A percentile compares a stretch with the other conserved stretches of the same genome.
These are phyloP conservation scores for Avicennia marina DNA, from an alignment of 257 asterid genomes.

Conservation along the genomic window DNA sequence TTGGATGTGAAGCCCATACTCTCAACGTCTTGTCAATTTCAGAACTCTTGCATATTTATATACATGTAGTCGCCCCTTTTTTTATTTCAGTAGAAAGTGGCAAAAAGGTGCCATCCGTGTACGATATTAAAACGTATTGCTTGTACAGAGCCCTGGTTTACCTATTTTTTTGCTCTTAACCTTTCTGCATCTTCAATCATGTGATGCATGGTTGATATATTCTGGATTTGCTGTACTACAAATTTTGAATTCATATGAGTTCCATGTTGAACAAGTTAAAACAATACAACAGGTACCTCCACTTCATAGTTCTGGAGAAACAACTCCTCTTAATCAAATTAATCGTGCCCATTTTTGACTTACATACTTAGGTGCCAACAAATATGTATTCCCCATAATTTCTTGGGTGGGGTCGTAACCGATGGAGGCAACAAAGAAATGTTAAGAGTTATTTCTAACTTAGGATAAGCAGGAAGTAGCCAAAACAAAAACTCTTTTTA, in stretches of 20 bases:
- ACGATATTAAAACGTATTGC: slow-evolving; percentile 2
- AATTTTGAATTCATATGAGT: slow-evolving; percentile 12
- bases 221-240: slow-evolving; percentile 7
- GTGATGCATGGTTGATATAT: slow-evolving; percentile 6
- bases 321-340: slow-evolving; percentile 15
- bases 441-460: background rate
- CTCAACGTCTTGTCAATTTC: slow-evolving; percentile 36
- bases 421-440: background rate
- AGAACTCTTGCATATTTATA: slow-evolving; percentile 1
- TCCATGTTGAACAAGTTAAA: slow-evolving; percentile 19
- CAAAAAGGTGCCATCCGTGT: slow-evolving; percentile 19
- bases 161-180: slow-evolving; percentile 8
- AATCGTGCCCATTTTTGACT: too few relatives aligned
- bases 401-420: background rate
- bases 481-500: too few relatives aligned
- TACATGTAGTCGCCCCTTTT: slow-evolving; percentile 11
- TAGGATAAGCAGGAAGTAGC: background rate
- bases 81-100: slow-evolving; percentile 11
- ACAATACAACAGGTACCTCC: slow-evolving; percentile 12
- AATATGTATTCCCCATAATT: background rate
- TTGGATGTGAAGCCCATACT: slow-evolving; percentile 40
- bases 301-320: slow-evolving; percentile 25
- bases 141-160: slow-evolving; percentile 1
- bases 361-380: slow-evolving; percentile 3
- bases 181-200: slow-evolving; percentile 1